Evolutionary conservation across 2,329 filamentous ascomycete species (phyloP).

Genomic region (Diaporthe citriasiana): DNA sequence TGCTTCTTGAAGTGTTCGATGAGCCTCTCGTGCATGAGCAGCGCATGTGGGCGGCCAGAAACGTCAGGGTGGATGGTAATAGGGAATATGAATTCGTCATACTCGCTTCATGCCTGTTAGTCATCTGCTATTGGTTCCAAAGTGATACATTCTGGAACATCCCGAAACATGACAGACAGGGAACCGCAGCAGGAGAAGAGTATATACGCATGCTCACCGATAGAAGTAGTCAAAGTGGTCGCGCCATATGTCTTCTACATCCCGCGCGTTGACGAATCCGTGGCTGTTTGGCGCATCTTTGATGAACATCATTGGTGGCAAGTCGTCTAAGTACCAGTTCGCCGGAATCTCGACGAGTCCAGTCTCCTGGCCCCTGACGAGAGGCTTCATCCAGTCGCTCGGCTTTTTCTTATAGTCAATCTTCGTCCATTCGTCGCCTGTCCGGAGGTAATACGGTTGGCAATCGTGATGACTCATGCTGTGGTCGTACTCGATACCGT

Average conservation of each 20-base stretch:
- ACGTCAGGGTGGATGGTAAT: conserved; percentile 84
- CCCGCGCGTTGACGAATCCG: conserved; percentile 67
- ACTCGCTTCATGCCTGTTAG: conserved; percentile 49
- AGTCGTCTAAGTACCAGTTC: conserved; percentile 73
- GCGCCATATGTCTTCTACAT: conserved; percentile 75
- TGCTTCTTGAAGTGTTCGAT: conserved; percentile 74
- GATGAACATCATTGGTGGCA: conserved; percentile 77
- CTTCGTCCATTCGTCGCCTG: conserved; percentile 74
- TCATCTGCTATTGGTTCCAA: not conserved
- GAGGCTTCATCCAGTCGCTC: conserved; percentile 75
- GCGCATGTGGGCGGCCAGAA: conserved; percentile 76
- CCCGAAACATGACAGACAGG: too few species aligned
- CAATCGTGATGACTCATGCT: conserved; percentile 75
- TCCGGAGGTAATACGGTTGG: conserved; percentile 73
- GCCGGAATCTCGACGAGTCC: conserved; percentile 75
- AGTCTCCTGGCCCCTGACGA: conserved; percentile 69
- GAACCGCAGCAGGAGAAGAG: not conserved
- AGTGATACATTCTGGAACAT: not conserved
- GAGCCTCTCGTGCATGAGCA: conserved; percentile 62
- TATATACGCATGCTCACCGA: conserved; percentile 63
- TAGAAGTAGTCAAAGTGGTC: conserved; percentile 83
- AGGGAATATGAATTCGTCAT: conserved; percentile 83
- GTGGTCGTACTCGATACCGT: conserved; percentile 79
- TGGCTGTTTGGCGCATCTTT: conserved; percentile 73
- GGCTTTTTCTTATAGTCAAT: conserved; percentile 75